Evolutionary conservation across 768 basidiomycete genomes (phyloP).

Genomic region (Crassisporium funariophilum): DNA sequence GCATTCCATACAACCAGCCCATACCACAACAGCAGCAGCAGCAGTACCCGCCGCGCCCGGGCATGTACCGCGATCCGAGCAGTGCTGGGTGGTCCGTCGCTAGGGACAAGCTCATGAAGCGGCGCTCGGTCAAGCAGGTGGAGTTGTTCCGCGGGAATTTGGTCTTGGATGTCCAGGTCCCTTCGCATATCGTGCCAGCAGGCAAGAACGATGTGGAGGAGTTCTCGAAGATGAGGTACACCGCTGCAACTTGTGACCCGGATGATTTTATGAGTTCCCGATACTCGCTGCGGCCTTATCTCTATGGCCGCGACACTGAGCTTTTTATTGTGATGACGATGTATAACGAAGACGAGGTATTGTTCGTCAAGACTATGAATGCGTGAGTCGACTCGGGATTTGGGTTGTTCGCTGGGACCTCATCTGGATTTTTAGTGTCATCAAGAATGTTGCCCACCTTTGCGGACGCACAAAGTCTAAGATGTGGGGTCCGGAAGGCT

Average conservation of each 20-base stretch:
- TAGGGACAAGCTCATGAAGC: conserved; percentile 81
- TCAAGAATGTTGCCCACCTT: conserved; percentile 84
- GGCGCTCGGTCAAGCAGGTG: conserved; percentile 76
- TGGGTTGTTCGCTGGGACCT: conserved; percentile 1
- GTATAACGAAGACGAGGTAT: conserved; percentile 89
- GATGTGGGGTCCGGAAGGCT: conserved; percentile 86
- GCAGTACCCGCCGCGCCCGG: conserved; percentile 67
- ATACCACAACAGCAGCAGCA: conserved; percentile 49
- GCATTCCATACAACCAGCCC: conserved; percentile 43
- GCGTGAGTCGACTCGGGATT: conserved; percentile 48
- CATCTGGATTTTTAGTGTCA: conserved; percentile 51
- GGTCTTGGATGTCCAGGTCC: conserved; percentile 82
- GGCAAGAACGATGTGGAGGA: conserved; percentile 66
- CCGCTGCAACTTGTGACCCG: conserved; percentile 87
- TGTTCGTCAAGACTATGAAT: conserved; percentile 84
- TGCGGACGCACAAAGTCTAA: conserved; percentile 71
- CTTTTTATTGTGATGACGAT: conserved; percentile 97
- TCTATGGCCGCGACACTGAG: conserved; percentile 82
- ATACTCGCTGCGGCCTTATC: conserved; percentile 79
- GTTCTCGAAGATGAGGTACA: conserved; percentile 84
- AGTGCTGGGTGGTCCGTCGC: conserved; percentile 65
- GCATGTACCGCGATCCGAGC: conserved; percentile 47
- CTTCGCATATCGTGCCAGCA: conserved; percentile 75
- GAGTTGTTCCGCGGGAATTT: conserved; percentile 82
- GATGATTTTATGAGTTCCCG: conserved; percentile 81